Base-by-base conservation (phyloP, 1,284 basidiomycete genomes). In the Cystobasidium pallidum region DNA sequence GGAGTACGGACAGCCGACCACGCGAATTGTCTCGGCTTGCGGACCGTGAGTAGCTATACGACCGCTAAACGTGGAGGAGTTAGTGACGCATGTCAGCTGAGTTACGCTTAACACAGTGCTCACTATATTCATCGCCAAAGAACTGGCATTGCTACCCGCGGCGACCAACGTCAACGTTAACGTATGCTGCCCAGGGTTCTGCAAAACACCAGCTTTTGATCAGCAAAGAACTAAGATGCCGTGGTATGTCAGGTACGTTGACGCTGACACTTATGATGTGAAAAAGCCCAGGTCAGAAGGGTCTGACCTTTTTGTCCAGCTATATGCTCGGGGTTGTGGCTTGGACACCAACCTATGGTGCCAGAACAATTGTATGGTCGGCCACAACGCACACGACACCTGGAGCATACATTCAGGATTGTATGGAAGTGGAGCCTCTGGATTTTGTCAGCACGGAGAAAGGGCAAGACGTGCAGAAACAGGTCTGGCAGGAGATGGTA, bases 111-210 rank as follows among this genome's bases (percentile, higher is more conserved):
- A n/a, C 30, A 6, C 61, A 71, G 58, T 77, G 2, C 39, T 75
- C 24, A 54, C 65, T 47, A 45, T 76, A 28, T 73, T 59, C 36
- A 62, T 76, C 24, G 70, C 73, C 0, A 70, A 66, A 47, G 61
- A 75, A 61, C 28, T 77, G 6, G 74, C 74, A 13, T 32, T 58
- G 1, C 57, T 76, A 1, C 61, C 66, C 3, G 59, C 54, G 8
- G 45, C 45, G 7, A 30, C 13, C n/a, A 58, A 67, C 1, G 66
- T 78, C 26, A 66, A 74, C 13, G 72, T 77, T 41, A 75, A 72
- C 32, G 28, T 21, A 41, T 66, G 75, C 13, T 76, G 75, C 59
- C 77, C 77, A 1, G 77, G 77, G 0, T 72, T 78, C 2, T 75
- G 73, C 59, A 43, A 57, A 19, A 66, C 66, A 1, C 51, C 70